A percentile compares a stretch with the other conserved stretches of the same genome.
Conservation (phyloP, 1,284 basidiomycete species). For the Puccinia polysora region DNA sequence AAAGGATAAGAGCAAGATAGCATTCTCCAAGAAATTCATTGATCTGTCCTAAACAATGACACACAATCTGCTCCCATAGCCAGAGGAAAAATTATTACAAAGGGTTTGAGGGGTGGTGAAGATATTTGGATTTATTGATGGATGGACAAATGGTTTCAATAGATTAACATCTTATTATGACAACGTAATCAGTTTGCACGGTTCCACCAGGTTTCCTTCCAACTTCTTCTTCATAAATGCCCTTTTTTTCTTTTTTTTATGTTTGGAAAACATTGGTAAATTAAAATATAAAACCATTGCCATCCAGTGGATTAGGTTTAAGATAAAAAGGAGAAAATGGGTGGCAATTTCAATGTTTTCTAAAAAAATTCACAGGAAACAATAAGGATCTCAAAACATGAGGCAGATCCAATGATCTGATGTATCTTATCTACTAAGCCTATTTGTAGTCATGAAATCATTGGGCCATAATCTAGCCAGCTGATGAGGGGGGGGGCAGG, state of each 20-base stretch:
- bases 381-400: not conserved
- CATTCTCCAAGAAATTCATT: no score
- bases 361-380: not conserved
- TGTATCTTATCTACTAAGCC: slow-evolving; percentile 24
- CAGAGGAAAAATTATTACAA: no score
- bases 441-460: slow-evolving; percentile 41
- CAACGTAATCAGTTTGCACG: slow-evolving; percentile 15
- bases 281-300: not conserved
- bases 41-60: no score
- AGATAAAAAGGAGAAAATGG: not conserved
- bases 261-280: no score
- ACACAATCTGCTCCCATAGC: no score
- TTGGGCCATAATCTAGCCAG: slow-evolving; percentile 39
- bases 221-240: slow-evolving; percentile 16
- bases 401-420: not conserved
- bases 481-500: not conserved
- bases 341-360: not conserved
- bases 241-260: slow-evolving; percentile 2
- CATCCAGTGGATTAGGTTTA: no score
- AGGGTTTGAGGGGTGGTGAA: no score
- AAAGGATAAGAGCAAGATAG: no score
- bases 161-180: no score
- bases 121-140: no score
- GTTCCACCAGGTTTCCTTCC: slow-evolving; percentile 8
- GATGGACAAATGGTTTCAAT: no score